Base-by-base conservation (phyloP, 257 asterid species). In the Plectranthus barbatus region DNA sequence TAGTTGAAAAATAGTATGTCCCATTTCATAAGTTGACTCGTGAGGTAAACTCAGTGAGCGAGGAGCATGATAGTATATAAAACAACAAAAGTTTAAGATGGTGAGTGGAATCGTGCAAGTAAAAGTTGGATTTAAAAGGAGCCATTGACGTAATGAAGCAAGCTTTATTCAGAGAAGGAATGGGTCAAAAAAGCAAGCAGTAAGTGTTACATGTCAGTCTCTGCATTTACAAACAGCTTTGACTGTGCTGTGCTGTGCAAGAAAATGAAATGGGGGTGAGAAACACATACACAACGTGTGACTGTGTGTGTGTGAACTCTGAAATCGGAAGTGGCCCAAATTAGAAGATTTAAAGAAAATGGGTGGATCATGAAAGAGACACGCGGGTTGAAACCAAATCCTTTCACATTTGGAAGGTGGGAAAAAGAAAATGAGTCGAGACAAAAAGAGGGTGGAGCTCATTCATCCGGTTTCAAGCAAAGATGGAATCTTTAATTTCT, bases 181-280 rank as follows among this genome's bases (percentile, higher is more conserved):
- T 21, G 81, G 47, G 73, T 72, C 79, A 73, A 76, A 76, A n/a
- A 79, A 56, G 62, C 19, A 62, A 5, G 48, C 19, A 15, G 69
- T 72, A 9, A 11, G 12, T 37, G 44, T 37, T 37, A 8, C 4
- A 37, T 37, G 44, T 37, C 62, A 56, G 62, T 36, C 33, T 56
- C 80, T 66, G 75, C 79, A 62, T 57, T n/a, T n/a, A 26, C 31
- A 5, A n/a, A 21, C 61, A 44, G 26, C 74, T 69, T 69, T 69
- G 79, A 66, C 77, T 61, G 70, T 69, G 72, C 62, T 69, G 64
- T 75, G 62, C 77, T 61, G 70, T 69, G 72, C 62, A 67, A 61
- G 46, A 68, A 47, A 17, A 20, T 58, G 33, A 53, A 53, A 11
- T 23, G 11, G 59, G 15, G 21, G 41, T 26, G 26, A 51, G 15